A percentile compares a stretch with the other conserved stretches of the same genome.
phyloP scores from a whole-genome alignment of 768 basidiomycete species.

The Panaeolus cyanescens region DNA sequence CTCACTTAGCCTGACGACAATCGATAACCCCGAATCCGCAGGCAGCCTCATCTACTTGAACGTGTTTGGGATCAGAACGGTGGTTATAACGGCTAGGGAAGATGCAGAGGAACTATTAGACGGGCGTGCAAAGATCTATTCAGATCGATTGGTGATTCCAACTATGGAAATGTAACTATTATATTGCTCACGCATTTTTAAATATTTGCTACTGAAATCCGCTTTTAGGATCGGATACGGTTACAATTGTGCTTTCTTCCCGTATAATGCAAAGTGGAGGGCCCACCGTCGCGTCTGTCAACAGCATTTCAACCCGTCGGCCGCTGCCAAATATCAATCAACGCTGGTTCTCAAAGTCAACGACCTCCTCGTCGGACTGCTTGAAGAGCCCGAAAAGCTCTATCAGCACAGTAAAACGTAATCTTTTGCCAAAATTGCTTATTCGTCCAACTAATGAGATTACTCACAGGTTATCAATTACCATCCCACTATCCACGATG shows the following conservation, averaged over 20 bases:
- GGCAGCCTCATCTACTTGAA: neutral
- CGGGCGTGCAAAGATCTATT: neutral
- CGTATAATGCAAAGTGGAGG: slow-evolving; percentile 38
- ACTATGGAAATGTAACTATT: neutral
- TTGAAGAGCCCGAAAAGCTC: slow-evolving; percentile 12
- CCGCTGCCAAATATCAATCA: slow-evolving; percentile 23
- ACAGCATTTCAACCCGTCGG: slow-evolving; percentile 31
- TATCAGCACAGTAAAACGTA: slow-evolving; percentile 16
- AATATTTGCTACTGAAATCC: too few relatives aligned
- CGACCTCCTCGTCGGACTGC: slow-evolving; percentile 28
- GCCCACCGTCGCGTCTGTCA: slow-evolving; percentile 38
- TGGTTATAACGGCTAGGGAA: neutral
- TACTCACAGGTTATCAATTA: slow-evolving; percentile 13
- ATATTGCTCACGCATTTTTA: too few relatives aligned
- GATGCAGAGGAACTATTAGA: neutral
- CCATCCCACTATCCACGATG: slow-evolving; percentile 15
- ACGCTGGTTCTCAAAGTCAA: slow-evolving; percentile 29
- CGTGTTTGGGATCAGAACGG: too few relatives aligned
- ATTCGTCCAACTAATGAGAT: neutral
- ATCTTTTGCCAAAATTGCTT: neutral
- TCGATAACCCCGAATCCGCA: too few relatives aligned
- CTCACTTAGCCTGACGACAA: too few relatives aligned
- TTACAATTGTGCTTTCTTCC: slow-evolving; percentile 32
- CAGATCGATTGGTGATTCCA: neutral
- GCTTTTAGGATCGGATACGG: slow-evolving; percentile 31